Conservation (phyloP, 2,329 filamentous ascomycete genomes). For the Nemania abortiva region DNA sequence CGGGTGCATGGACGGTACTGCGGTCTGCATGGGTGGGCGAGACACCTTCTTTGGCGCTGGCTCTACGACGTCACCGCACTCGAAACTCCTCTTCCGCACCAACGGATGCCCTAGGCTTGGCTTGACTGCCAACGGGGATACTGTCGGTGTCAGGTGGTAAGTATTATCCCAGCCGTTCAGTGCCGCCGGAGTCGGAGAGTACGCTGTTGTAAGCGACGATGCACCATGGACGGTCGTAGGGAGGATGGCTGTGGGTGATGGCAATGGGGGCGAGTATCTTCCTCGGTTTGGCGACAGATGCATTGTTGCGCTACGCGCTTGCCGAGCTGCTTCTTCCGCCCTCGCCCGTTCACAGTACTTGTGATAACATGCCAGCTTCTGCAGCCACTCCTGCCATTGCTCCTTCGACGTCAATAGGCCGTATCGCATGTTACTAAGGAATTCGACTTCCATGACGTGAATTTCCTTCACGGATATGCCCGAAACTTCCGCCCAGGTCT, state of each 20-base stretch:
- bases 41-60: constrained; percentile 66
- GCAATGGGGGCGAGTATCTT: constrained; percentile 59
- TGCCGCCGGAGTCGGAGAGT: constrained; percentile 57
- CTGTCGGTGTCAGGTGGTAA: constrained; percentile 55
- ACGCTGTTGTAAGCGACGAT: constrained; percentile 55
- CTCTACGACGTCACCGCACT: constrained; percentile 62
- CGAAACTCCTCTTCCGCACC: constrained; percentile 64
- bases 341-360: constrained; percentile 83
- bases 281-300: constrained; percentile 56
- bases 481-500: constrained; percentile 98
- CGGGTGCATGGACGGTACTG: constrained; percentile 44
- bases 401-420: constrained; percentile 86
- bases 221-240: constrained; percentile 52
- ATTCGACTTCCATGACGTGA: constrained; percentile 99
- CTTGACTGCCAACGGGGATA: constrained; percentile 64
- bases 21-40: constrained; percentile 48
- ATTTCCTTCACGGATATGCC: constrained; percentile 94
- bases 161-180: constrained; percentile 54
- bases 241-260: constrained; percentile 61
- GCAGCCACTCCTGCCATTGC: constrained; percentile 90
- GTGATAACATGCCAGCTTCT: constrained; percentile 83
- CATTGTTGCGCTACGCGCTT: constrained; percentile 50
- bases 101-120: constrained; percentile 56
- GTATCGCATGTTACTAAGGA: constrained; percentile 98
- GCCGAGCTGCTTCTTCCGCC: constrained; percentile 51